phyloP scores from a whole-genome alignment of 2,329 filamentous ascomycete genomes.

The Onygena corvina region DNA sequence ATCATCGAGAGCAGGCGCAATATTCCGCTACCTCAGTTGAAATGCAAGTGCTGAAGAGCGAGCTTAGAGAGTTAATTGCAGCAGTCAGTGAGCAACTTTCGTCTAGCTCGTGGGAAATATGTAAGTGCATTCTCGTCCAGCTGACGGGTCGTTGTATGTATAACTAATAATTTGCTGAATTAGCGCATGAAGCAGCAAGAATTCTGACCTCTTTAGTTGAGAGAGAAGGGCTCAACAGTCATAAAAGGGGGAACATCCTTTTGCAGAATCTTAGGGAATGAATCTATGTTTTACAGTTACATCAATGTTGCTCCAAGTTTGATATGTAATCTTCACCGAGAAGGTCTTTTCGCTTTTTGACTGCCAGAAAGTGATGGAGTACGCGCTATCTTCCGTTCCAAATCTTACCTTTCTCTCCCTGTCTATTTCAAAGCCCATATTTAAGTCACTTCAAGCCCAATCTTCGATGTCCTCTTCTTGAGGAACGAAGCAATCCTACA shows the following conservation, averaged over 20 bases:
- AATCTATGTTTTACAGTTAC: not conserved
- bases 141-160: not conserved
- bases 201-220: slow-evolving; percentile 14
- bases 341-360: too few relatives aligned
- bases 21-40: slow-evolving; percentile 9
- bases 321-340: too few relatives aligned
- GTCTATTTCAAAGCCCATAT: not conserved
- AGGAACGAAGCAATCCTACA: too few relatives aligned
- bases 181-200: slow-evolving; percentile 15
- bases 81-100: slow-evolving; percentile 12
- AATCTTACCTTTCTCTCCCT: too few relatives aligned
- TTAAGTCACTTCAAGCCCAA: not conserved
- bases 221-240: slow-evolving; percentile 7
- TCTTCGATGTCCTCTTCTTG: not conserved
- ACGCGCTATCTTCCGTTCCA: too few relatives aligned
- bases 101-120: slow-evolving; percentile 15
- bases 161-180: not conserved
- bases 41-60: slow-evolving; percentile 12
- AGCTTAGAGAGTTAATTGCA: slow-evolving; percentile 13
- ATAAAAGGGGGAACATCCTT: not conserved
- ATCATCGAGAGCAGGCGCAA: slow-evolving; percentile 13
- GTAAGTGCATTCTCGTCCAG: slow-evolving; percentile 9
- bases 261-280: not conserved
- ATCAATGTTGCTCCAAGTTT: too few relatives aligned
- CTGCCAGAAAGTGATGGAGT: too few relatives aligned